Percentiles rank a stretch among this genome's conserved stretches.
Conservation (phyloP, 192 early-diverging fungal genomes). For the Powellomyces hirtus region DNA sequence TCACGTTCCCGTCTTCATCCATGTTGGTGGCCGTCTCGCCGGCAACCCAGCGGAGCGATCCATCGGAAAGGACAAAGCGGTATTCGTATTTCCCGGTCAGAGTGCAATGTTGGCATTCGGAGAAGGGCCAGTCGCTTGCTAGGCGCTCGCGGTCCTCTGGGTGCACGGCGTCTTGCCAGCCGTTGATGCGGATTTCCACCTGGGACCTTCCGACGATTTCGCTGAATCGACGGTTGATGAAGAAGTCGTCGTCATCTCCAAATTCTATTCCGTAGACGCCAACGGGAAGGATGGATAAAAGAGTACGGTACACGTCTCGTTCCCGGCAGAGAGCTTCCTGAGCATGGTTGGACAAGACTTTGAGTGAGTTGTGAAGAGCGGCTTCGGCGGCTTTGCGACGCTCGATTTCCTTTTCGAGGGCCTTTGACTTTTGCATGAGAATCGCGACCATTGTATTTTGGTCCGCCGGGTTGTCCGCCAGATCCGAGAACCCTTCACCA, state of each 20-base stretch:
- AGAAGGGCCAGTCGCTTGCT: neutral
- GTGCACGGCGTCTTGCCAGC: conserved; percentile 10
- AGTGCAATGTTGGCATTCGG: neutral
- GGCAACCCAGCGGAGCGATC: conserved; percentile 9
- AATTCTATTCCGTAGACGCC: conserved; percentile 12
- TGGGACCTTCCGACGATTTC: conserved; percentile 3
- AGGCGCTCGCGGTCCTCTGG: neutral
- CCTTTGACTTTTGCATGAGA: conserved; percentile 2
- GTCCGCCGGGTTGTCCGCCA: neutral
- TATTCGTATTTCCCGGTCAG: neutral
- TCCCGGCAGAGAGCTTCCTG: conserved; percentile 12
- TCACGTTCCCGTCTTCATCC: neutral
- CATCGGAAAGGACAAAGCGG: conserved; percentile 6
- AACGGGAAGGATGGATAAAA: conserved; percentile 5
- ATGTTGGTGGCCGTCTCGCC: conserved; percentile 7
- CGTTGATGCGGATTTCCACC: neutral
- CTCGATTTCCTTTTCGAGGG: conserved; percentile 2
- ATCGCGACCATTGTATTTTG: neutral
- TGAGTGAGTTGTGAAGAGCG: conserved; percentile 2
- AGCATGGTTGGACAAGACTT: conserved; percentile 8
- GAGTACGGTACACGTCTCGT: neutral
- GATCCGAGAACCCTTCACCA: neutral
- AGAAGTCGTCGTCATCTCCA: conserved; percentile 8
- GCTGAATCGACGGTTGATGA: conserved; percentile 11
- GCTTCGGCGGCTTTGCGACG: conserved; percentile 6